Evolutionary conservation across 352 stramenopile species (phyloP).

Genomic region (Phytopythium litorale): DNA sequence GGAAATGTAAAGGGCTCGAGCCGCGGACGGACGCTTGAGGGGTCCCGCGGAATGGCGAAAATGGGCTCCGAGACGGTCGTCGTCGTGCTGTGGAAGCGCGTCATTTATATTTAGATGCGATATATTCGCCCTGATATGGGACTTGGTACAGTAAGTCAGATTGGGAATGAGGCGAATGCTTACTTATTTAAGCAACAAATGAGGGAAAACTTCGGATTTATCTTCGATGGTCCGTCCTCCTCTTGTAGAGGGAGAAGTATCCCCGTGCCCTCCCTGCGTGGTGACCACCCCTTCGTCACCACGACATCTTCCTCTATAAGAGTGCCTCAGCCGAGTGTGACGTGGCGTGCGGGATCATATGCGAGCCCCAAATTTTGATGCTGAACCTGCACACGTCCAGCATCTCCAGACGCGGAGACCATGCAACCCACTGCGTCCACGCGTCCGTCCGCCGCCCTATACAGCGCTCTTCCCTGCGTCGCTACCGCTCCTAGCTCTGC

Average conservation of each 20-base stretch:
- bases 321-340: not conserved
- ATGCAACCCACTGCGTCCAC: no score
- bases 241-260: slow-evolving; percentile 9
- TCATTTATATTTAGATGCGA: not conserved
- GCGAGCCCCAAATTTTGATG: not conserved
- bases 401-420: not conserved
- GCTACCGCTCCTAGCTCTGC: not conserved
- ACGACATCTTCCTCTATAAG: slow-evolving; percentile 2
- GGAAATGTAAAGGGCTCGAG: no score
- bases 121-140: not conserved
- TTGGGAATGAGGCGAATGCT: no score
- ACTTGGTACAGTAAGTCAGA: not conserved
- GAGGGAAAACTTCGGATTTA: not conserved
- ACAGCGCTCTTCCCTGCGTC: not conserved
- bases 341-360: slow-evolving; percentile 1
- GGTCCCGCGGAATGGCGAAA: not conserved
- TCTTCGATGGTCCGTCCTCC: slow-evolving; percentile 2
- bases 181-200: no score
- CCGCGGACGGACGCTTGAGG: not conserved
- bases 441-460: not conserved
- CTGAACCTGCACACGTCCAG: not conserved
- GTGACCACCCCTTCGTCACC: slow-evolving; percentile 3
- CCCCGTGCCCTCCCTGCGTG: not conserved
- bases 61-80: not conserved
- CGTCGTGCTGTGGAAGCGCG: not conserved